A percentile compares a stretch with the other conserved stretches of the same genome.
Evolutionary conservation across 495 filamentous ascomycete genomes (phyloP).

Genomic region (Sordaria brevicollis): DNA sequence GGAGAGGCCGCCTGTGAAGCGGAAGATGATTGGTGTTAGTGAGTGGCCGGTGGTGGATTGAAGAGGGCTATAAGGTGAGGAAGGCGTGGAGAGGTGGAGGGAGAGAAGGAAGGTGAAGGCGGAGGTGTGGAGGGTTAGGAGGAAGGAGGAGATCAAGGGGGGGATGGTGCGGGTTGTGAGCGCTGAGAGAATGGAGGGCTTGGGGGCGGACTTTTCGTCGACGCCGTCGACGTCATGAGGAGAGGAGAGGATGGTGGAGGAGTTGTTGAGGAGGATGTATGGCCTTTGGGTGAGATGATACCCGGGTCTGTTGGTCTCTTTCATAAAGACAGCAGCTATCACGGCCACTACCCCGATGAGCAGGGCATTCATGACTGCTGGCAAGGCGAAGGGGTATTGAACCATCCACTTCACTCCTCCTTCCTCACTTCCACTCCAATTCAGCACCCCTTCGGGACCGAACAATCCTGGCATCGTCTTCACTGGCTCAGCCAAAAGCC

Average conservation of each 20-base stretch:
- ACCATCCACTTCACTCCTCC: conserved; percentile 23
- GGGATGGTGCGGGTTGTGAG: conserved; percentile 52
- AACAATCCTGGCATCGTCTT: conserved; percentile 55
- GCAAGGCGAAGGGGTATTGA: conserved; percentile 1
- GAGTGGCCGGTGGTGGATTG: conserved; percentile 58
- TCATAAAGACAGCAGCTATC: neutral
- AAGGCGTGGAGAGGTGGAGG: conserved; percentile 59
- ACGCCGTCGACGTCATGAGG: no score
- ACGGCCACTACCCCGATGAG: neutral
- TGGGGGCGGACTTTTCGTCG: neutral
- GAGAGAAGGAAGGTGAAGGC: conserved; percentile 69
- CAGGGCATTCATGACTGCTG: neutral
- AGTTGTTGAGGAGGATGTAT: neutral
- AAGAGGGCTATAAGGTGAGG: conserved; percentile 53
- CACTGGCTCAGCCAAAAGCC: conserved; percentile 62
- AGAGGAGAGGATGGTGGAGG: neutral
- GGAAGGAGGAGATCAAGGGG: conserved; percentile 52
- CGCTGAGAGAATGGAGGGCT: conserved; percentile 28
- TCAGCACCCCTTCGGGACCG: conserved; percentile 36
- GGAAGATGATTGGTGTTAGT: conserved; percentile 43
- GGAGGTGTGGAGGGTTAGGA: conserved; percentile 63
- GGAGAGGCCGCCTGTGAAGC: conserved; percentile 64
- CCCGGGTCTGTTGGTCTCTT: neutral
- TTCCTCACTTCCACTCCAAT: conserved; percentile 14
- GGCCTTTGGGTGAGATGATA: neutral